Conservation (phyloP, 768 basidiomycete species). For the Mycena vulgaris region DNA sequence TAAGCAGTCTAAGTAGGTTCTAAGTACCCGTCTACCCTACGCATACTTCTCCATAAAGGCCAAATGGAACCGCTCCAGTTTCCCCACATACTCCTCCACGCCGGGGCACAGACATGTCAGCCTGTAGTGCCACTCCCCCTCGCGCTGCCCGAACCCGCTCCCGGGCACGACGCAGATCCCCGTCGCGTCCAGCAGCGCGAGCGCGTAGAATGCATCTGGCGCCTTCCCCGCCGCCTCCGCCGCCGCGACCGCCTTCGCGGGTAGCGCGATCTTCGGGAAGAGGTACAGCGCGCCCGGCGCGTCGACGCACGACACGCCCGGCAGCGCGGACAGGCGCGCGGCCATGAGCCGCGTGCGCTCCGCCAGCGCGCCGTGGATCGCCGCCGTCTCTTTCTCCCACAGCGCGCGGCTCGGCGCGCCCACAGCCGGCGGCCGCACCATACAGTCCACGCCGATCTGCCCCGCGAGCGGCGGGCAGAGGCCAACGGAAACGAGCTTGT, state of each 20-base stretch:
- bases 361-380: conserved; percentile 83
- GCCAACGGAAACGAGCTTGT: conserved; percentile 95
- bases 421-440: conserved; percentile 90
- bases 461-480: conserved; percentile 93
- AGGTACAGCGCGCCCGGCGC: conserved; percentile 96
- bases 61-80: conserved; percentile 72
- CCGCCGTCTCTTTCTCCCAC: conserved; percentile 88
- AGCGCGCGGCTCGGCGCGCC: conserved; percentile 83
- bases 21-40: neutral
- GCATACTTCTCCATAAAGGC: conserved; percentile 52
- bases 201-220: conserved; percentile 92
- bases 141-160: conserved; percentile 94
- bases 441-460: conserved; percentile 94
- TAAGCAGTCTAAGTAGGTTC: too few relatives aligned
- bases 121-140: conserved; percentile 92
- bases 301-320: conserved; percentile 92
- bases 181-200: conserved; percentile 87
- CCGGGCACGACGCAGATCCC: conserved; percentile 97
- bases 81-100: conserved; percentile 91
- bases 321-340: conserved; percentile 81
- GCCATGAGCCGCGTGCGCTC: conserved; percentile 82
- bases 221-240: conserved; percentile 81
- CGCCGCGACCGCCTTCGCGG: conserved; percentile 78
- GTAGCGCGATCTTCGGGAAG: conserved; percentile 87
- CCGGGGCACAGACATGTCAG: conserved; percentile 96